phyloP scores from a whole-genome alignment of 345 rosid species.

The Melastoma malabathricum region DNA sequence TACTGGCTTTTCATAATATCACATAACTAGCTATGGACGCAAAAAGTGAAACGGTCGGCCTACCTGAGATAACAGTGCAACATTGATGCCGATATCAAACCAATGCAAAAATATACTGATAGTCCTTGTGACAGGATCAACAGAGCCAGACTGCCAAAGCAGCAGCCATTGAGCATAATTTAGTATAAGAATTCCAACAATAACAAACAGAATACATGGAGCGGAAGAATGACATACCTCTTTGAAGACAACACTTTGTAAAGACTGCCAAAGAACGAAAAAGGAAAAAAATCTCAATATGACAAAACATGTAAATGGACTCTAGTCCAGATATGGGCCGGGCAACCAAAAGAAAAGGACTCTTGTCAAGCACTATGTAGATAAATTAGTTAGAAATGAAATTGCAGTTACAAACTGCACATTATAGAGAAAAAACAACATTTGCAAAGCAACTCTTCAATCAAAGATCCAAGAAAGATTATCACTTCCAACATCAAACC shows the following conservation, averaged over 20 bases:
- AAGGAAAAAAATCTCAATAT: slow-evolving; percentile 14
- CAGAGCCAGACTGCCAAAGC: slow-evolving; percentile 74
- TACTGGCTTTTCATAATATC: too few species aligned
- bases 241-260: slow-evolving; percentile 94
- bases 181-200: background rate
- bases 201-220: background rate
- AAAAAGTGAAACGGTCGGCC: slow-evolving; percentile 11
- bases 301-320: background rate
- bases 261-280: slow-evolving; percentile 52
- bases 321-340: slow-evolving; percentile 1
- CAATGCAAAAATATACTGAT: slow-evolving; percentile 79
- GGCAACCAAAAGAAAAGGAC: too few species aligned
- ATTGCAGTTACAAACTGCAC: too few species aligned
- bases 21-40: too few species aligned
- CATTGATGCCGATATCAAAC: slow-evolving; percentile 92
- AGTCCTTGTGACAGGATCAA: slow-evolving; percentile 87
- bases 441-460: too few species aligned
- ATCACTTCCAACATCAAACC: too few species aligned
- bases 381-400: too few species aligned
- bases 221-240: slow-evolving; percentile 34
- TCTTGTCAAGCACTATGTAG: background rate
- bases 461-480: too few species aligned
- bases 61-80: slow-evolving; percentile 80
- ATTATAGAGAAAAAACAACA: background rate
- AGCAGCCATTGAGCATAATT: too few species aligned